These are phyloP conservation scores for Calonectria honghensis DNA, from an alignment of 2,329 filamentous ascomycete genomes.

Conservation along the genomic window DNA sequence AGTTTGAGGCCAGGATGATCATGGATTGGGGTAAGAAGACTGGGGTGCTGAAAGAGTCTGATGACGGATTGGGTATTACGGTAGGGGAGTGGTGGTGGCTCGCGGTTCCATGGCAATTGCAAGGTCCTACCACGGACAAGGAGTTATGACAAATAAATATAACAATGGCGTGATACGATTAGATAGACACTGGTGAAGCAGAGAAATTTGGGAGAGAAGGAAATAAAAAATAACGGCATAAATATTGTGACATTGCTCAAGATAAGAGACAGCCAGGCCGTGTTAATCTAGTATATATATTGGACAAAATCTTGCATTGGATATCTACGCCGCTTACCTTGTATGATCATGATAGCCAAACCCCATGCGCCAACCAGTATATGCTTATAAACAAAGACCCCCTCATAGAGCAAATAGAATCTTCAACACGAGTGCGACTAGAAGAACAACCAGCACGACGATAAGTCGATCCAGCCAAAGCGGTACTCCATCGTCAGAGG, in stretches of 20 bases:
- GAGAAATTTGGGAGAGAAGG: background rate
- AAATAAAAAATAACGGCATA: slow-evolving; percentile 14
- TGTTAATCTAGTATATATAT: slow-evolving; percentile 8
- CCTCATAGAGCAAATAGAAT: slow-evolving; percentile 63
- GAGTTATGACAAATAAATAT: slow-evolving; percentile 6
- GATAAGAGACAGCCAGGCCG: background rate
- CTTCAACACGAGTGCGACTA: slow-evolving; percentile 82
- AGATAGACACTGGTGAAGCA: slow-evolving; percentile 27
- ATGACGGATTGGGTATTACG: slow-evolving; percentile 64
- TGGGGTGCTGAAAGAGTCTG: slow-evolving; percentile 69
- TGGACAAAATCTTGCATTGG: slow-evolving; percentile 41
- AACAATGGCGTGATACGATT: background rate
- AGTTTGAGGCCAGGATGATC: slow-evolving; percentile 77
- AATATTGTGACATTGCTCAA: slow-evolving; percentile 35
- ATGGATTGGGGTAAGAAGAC: slow-evolving; percentile 75
- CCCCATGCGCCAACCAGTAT: slow-evolving; percentile 20
- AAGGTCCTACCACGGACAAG: slow-evolving; percentile 35
- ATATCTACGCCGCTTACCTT: slow-evolving; percentile 51
- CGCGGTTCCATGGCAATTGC: slow-evolving; percentile 63
- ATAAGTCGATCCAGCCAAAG: slow-evolving; percentile 90
- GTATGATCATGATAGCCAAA: slow-evolving; percentile 20
- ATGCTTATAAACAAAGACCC: slow-evolving; percentile 22
- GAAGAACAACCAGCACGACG: slow-evolving; percentile 79
- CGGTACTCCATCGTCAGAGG: slow-evolving; percentile 71
- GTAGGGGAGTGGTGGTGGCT: slow-evolving; percentile 82